A percentile compares a stretch with the other conserved stretches of the same genome.
These are phyloP conservation scores for Neurospora tetrasperma DNA, from an alignment of 495 filamentous ascomycete genomes.

Conservation along the genomic window DNA sequence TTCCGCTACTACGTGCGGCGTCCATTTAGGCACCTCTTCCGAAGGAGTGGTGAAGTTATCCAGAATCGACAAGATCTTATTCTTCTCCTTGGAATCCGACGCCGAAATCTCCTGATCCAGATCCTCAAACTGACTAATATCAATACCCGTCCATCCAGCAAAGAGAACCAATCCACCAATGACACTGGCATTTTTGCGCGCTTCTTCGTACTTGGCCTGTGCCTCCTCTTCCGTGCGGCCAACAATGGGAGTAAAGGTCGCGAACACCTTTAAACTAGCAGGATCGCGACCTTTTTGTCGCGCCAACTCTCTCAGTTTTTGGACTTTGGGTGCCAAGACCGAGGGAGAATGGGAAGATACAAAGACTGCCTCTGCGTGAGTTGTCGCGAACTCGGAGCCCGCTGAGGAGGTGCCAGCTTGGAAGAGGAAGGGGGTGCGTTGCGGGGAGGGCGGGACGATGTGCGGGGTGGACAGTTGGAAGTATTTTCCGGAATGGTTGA, in stretches of 20 bases:
- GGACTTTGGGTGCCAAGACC: conserved; percentile 42
- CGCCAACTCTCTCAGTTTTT: conserved; percentile 44
- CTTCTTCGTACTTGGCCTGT: conserved; percentile 39
- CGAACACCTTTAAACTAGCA: conserved; percentile 48
- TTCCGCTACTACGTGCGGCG: conserved; percentile 44
- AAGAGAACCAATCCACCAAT: conserved; percentile 51
- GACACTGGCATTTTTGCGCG: conserved; percentile 41
- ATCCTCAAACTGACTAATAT: conserved; percentile 37
- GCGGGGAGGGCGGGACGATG: conserved; percentile 50
- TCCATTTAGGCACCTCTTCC: conserved; percentile 42
- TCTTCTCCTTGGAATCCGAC: conserved; percentile 41
- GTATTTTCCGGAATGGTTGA: conserved; percentile 51
- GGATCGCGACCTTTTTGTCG: conserved; percentile 43
- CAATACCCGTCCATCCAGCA: conserved; percentile 53
- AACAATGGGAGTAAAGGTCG: conserved; percentile 47
- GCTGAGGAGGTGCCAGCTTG: conserved; percentile 53
- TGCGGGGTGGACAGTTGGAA: conserved; percentile 42
- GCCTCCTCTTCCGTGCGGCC: conserved; percentile 49
- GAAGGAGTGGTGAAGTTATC: conserved; percentile 41
- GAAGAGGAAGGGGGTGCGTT: conserved; percentile 54
- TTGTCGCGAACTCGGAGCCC: conserved; percentile 47
- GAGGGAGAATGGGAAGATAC: conserved; percentile 44
- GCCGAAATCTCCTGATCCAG: conserved; percentile 44
- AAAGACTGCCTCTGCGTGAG: conserved; percentile 56
- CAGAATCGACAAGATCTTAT: conserved; percentile 42